phyloP scores from a whole-genome alignment of 1,139 yeast species.

The Scheffersomyces lignicola region DNA sequence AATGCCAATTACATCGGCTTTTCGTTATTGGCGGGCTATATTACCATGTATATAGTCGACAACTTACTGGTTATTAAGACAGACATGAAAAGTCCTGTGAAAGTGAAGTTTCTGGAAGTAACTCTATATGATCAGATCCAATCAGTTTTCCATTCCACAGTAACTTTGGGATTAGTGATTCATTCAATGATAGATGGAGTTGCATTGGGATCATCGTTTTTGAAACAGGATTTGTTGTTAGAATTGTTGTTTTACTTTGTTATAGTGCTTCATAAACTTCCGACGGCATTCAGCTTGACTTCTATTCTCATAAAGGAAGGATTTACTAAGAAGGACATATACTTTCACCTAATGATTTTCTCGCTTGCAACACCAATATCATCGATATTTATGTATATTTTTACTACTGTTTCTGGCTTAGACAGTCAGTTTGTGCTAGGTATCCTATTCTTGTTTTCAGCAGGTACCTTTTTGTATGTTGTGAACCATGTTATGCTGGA shows the following conservation, averaged over 20 bases:
- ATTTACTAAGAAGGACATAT: conserved; percentile 27
- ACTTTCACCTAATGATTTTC: conserved; percentile 45
- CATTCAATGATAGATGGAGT: conserved; percentile 76
- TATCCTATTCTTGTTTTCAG: conserved; percentile 55
- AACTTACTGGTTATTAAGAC: conserved; percentile 17
- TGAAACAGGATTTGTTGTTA: conserved; percentile 44
- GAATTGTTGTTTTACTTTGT: conserved; percentile 57
- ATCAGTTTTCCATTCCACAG: conserved; percentile 32
- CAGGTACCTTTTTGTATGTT: conserved; percentile 73
- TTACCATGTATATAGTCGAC: conserved; percentile 53
- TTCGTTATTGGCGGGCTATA: conserved; percentile 48
- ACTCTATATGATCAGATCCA: conserved; percentile 10
- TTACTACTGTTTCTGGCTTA: neutral
- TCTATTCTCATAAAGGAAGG: conserved; percentile 52
- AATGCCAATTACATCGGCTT: conserved; percentile 21
- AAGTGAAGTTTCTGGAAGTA: conserved; percentile 1
- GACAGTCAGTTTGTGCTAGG: conserved; percentile 48
- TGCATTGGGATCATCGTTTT: conserved; percentile 66
- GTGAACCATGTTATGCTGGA: conserved; percentile 63
- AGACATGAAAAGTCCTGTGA: neutral
- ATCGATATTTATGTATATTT: conserved; percentile 34
- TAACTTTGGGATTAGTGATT: conserved; percentile 61
- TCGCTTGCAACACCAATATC: conserved; percentile 55
- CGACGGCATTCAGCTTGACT: conserved; percentile 70
- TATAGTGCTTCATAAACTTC: conserved; percentile 70